Conservation (phyloP, 352 stramenopile species). For the Pythium monospermum region DNA sequence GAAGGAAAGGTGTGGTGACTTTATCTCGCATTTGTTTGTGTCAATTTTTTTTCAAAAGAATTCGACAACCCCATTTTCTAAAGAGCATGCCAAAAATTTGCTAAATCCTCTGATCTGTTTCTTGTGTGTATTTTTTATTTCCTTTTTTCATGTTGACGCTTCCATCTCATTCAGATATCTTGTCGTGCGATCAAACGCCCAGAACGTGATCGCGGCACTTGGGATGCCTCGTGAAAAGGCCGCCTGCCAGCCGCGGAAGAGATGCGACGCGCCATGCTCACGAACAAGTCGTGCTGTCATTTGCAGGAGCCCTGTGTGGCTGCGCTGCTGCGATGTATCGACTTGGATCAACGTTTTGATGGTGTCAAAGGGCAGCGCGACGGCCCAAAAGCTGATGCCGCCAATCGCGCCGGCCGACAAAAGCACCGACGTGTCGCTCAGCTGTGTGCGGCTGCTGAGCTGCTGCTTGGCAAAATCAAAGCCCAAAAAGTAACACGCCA, state of each 20-base stretch:
- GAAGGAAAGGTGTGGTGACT: too few species aligned
- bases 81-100: too few species aligned
- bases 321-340: slow-evolving; percentile 31
- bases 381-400: slow-evolving; percentile 80
- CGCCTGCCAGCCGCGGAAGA: slow-evolving; percentile 78
- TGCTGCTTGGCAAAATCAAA: slow-evolving; percentile 67
- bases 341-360: slow-evolving; percentile 84
- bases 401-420: slow-evolving; percentile 65
- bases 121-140: too few species aligned
- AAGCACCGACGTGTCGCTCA: slow-evolving; percentile 49
- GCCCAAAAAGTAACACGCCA: slow-evolving; percentile 84
- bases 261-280: slow-evolving; percentile 48
- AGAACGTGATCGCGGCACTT: slow-evolving; percentile 79
- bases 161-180: slow-evolving; percentile 41
- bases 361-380: slow-evolving; percentile 81
- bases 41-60: too few species aligned
- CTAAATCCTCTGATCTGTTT: too few species aligned
- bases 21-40: too few species aligned
- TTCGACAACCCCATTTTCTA: too few species aligned
- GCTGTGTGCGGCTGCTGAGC: slow-evolving; percentile 17
- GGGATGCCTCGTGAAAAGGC: slow-evolving; percentile 74
- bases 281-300: slow-evolving; percentile 39
- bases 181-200: slow-evolving; percentile 62
- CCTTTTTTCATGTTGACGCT: too few species aligned
- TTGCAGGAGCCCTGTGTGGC: slow-evolving; percentile 40